phyloP scores from a whole-genome alignment of 169 alveolate species.

The Eimeria tenella region DNA sequence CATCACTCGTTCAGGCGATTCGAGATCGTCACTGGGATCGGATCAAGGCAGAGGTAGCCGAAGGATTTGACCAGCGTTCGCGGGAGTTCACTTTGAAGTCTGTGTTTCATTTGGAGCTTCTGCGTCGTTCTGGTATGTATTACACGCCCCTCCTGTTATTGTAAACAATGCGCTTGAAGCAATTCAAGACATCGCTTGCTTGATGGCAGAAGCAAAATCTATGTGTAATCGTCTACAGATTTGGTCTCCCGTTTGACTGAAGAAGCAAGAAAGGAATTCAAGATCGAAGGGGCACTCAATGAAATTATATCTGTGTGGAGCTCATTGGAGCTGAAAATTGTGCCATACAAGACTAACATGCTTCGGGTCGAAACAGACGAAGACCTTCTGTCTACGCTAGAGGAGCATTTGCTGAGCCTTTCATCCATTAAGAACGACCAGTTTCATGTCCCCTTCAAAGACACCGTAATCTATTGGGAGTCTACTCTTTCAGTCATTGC shows the following conservation, averaged over 20 bases:
- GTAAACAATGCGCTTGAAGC: too few relatives aligned
- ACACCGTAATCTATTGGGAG: constrained; percentile 83
- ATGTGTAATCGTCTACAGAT: constrained; percentile 25
- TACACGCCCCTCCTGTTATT: neutral
- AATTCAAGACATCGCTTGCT: neutral
- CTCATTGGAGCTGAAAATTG: constrained; percentile 70
- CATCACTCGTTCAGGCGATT: constrained; percentile 69
- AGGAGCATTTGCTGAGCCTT: constrained; percentile 84
- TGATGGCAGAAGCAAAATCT: neutral
- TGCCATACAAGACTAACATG: constrained; percentile 76
- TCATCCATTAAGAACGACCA: constrained; percentile 82
- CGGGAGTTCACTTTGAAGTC: constrained; percentile 75
- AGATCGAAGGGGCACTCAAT: constrained; percentile 83
- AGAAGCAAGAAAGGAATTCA: constrained; percentile 85
- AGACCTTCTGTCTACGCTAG: constrained; percentile 79
- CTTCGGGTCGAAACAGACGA: constrained; percentile 79
- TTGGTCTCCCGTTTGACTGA: constrained; percentile 79
- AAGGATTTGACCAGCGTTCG: constrained; percentile 75
- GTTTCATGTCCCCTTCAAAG: constrained; percentile 85
- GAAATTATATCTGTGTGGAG: constrained; percentile 81
- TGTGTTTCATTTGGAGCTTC: constrained; percentile 76
- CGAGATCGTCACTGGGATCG: constrained; percentile 83
- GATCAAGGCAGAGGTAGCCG: constrained; percentile 81
- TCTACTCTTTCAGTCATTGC: constrained; percentile 82
- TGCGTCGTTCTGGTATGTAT: constrained; percentile 59